Evolutionary conservation across 768 basidiomycete species (phyloP), one percentile per base, ranked within the genome.

Genomic region (Exidia glandulosa): DNA sequence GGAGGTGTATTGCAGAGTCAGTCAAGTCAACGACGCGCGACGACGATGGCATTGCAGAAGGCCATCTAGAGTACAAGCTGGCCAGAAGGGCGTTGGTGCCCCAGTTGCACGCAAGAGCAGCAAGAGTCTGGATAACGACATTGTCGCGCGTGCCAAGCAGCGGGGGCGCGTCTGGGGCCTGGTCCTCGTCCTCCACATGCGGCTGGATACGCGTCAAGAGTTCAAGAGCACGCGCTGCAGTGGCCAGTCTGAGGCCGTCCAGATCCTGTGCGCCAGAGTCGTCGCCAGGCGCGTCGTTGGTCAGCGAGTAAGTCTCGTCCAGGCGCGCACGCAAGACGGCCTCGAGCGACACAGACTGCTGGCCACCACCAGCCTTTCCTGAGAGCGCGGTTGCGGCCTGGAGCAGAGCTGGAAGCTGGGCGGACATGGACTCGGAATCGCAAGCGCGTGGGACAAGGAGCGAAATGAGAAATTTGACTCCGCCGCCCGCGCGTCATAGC

Each of bases 71-170:
- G 29, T 67, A 66, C n/a, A 83, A 70, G 56, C 73, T 75, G 13
- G 68, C 63, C 37, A 87, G 73, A 3, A 85, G 66, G 2, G 80
- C 80, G 14, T 84, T 79, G 2, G 82, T 69, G 6, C 81, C 86
- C 89, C 88, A 89, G 63, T 82, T 84, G 67, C 91, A 87, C 30
- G 80, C 68, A 61, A 91, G 78, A 14, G 86, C 80, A 16, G 88
- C 67, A 32, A 90, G 74, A 0, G 83, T 85, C 27, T 84, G 79
- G 2, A 91, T 68, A 61, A 81, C 72, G 4, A 75, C 71, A 32
- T 90, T 68, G 69, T 92, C 89, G 57, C 86, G 80, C 1, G 84
- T 80, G 0, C 88, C 89, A 59, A 91, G 72, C 13, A 74, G 66
- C 32, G 77, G 76, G 36, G 57, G 60, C 5, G 66, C 47, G 60